Evolutionary conservation across 2,329 filamentous ascomycete genomes (phyloP), one percentile per base, ranked within the genome.

Genomic region (Aspergillus jensenii): DNA sequence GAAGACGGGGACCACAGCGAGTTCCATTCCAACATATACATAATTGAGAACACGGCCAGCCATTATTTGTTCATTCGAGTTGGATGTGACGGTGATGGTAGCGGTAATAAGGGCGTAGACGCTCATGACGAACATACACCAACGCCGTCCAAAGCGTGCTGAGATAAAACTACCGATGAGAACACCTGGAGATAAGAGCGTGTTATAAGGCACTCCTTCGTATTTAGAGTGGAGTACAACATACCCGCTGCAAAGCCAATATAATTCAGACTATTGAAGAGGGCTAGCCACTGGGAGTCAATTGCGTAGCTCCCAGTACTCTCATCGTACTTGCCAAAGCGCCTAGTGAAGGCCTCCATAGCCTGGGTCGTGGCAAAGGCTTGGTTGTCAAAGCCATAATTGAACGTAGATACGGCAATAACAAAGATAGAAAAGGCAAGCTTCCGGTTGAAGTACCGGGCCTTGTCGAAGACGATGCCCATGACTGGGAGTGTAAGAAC

Each of bases 301-400:
- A 77, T 59, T 2, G 53, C 53, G 35, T 72, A 77, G 3, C 55
- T 52, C 2, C 64, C 59, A 2, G 51, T 59, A 45, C 59, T 45
- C 6, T 58, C 35, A 39, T 74, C 57, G 27, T 62, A 71, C 3
- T 64, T 59, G 0, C 75, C 74, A 50, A 77, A 76, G 19, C 74
- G 67, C 21, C 61, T 65, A 6, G 66, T 66, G 52, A 74, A 78
- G 2, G 71, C 52, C 12, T 68, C 62, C 75, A 77, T 77, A 3
- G 75, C 71, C 60, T 77, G 74, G 0, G 70, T 74, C 0, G 68
- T 72, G 0, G 72, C 66, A 49, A 75, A 75, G 0, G 67, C 76
- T 46, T 74, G 70, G 43, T 76, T 74, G 52, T 77, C 75, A 17
- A 78, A 75, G 27, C 75, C 74, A 68, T 76, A 78, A 54, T 76